phyloP scores from a whole-genome alignment of 179 eudicot species.

The Beta macrorhiza region DNA sequence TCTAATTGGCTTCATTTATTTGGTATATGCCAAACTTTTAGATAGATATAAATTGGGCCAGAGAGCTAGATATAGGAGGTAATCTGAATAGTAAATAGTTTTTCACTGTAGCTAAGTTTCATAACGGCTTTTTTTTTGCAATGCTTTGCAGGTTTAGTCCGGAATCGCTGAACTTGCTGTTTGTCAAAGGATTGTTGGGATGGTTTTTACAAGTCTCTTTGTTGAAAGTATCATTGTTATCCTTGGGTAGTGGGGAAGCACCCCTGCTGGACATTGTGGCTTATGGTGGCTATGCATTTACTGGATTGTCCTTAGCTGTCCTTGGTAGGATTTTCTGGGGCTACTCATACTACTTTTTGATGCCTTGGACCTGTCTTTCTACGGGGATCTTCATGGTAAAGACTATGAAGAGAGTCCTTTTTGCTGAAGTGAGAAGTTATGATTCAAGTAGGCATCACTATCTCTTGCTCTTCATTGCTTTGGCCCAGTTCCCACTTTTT shows the following conservation, averaged over 20 bases:
- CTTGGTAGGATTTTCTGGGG: slow-evolving; percentile 34
- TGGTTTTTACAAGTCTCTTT: slow-evolving; percentile 46
- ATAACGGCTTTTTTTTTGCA: background rate
- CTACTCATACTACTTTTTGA: slow-evolving; percentile 30
- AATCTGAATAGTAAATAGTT: no score
- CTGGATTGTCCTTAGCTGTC: slow-evolving; percentile 36
- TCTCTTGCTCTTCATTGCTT: slow-evolving; percentile 41
- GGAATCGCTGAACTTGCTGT: slow-evolving; percentile 41
- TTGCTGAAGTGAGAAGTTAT: slow-evolving; percentile 43
- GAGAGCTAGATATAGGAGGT: no score
- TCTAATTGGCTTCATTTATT: slow-evolving; percentile 39
- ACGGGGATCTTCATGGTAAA: slow-evolving; percentile 45
- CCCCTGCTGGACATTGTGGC: slow-evolving; percentile 45
- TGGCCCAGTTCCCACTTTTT: slow-evolving; percentile 44
- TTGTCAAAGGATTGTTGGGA: slow-evolving; percentile 41
- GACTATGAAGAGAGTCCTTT: slow-evolving; percentile 48
- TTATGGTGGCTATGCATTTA: slow-evolving; percentile 45
- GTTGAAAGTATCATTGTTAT: slow-evolving; percentile 31
- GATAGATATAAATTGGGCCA: no score
- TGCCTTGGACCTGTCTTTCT: slow-evolving; percentile 41
- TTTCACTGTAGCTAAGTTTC: background rate
- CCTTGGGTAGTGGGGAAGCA: slow-evolving; percentile 40
- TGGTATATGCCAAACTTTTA: slow-evolving; percentile 30
- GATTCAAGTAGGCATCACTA: slow-evolving; percentile 39
- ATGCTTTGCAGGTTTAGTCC: slow-evolving; percentile 37